Evolutionary conservation across 371 early-diverging fungal species (phyloP).

Genomic region (Mucor velutinosus): DNA sequence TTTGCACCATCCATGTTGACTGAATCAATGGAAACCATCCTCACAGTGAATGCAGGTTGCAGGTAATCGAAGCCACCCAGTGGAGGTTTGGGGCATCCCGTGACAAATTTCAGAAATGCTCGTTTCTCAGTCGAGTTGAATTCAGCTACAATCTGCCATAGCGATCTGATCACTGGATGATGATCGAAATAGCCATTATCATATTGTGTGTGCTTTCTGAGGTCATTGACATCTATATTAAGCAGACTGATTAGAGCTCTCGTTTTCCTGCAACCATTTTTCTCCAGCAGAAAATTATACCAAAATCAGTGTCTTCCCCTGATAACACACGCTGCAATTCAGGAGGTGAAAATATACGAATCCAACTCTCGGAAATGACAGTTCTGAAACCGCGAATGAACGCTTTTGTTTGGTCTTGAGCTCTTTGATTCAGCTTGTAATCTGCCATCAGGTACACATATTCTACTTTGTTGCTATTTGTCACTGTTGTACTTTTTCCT

Average conservation of each 20-base stretch:
- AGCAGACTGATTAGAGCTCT: neutral
- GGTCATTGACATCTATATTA: constrained; percentile 72
- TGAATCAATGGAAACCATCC: constrained; percentile 48
- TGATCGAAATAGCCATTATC: constrained; percentile 80
- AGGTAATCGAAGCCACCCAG: constrained; percentile 85
- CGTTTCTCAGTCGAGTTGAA: constrained; percentile 68
- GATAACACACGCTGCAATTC: constrained; percentile 85
- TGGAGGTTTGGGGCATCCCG: constrained; percentile 87
- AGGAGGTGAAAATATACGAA: constrained; percentile 74
- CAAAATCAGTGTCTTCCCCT: constrained; percentile 73
- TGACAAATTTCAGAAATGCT: constrained; percentile 83
- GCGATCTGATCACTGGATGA: constrained; percentile 73
- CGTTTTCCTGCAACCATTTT: neutral
- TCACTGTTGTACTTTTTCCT: constrained; percentile 72
- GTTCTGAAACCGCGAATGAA: constrained; percentile 75
- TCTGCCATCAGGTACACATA: constrained; percentile 80
- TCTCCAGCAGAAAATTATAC: constrained; percentile 19
- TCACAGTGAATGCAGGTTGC: constrained; percentile 72
- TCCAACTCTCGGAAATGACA: constrained; percentile 67
- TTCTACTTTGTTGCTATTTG: constrained; percentile 79
- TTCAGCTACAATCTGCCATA: constrained; percentile 81
- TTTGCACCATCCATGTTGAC: constrained; percentile 8
- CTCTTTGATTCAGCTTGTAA: constrained; percentile 73
- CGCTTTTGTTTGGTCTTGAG: constrained; percentile 79
- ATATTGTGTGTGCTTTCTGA: constrained; percentile 82